Base-by-base conservation (phyloP, 1,284 basidiomycete genomes). In the Boletellus deceptivus region DNA sequence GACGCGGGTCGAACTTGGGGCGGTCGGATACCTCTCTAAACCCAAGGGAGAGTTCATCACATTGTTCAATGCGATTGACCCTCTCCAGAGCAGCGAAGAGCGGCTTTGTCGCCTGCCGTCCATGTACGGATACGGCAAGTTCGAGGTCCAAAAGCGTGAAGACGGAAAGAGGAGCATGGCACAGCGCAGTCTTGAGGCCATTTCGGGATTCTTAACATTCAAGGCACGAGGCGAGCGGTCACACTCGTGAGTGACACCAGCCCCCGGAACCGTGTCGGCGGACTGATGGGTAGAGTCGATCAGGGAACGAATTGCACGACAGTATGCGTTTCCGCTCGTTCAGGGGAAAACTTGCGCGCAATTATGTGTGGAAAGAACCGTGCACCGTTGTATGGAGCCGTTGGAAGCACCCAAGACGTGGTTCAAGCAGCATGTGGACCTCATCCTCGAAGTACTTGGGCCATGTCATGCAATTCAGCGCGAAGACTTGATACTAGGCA, bases 401-500 rank as follows among this genome's bases (percentile, higher is more conserved):
- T 63, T 86, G 25, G 75, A 79, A 18, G 77, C 78, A 14, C 80
- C 86, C 0, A 84, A 81, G 63, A 76, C 70, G 50, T 91, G 89
- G 85, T 85, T 92, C 61, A 78, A 79, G 48, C 76, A 75, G 1
- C 83, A 89, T 57, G 77, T 82, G n/a, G 79, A 86, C 55, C 64
- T 72, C 13, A 83, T 92, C 53, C 55, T 89, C 61, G 64, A 77
- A 44, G 66, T 77, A 6, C 89, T 78, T 60, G 79, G 77, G 2
- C 60, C 68, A 2, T 67, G 72, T 34, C 81, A 86, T 63, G 72
- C 71, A 7, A 77, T 89, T 43, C 76, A 75, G 50, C 82, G 76
- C 58, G 86, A 91, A 61, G 89, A 91, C 57, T 61, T 91, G 34
- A 80, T 79, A 53, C 68, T 91, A 0, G 79, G 89, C 86, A 59